Conservation (phyloP, 2,329 filamentous ascomycete genomes). For the Hypoxylon sp. region DNA sequence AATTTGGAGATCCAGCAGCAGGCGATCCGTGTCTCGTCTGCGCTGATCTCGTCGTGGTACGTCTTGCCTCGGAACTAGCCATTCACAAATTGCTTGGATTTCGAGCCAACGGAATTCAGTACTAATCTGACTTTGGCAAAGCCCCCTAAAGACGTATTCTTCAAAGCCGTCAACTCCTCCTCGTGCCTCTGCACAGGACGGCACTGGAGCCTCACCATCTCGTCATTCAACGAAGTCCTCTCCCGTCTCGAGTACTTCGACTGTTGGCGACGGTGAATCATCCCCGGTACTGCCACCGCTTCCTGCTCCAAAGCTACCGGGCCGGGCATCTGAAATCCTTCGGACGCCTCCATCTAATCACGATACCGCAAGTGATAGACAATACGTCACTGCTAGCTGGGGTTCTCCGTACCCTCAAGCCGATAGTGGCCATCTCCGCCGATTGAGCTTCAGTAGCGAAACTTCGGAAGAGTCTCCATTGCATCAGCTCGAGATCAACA, state of each 20-base stretch:
- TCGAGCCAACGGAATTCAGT: conserved; percentile 18
- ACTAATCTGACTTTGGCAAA: conserved; percentile 47
- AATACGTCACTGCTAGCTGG: conserved; percentile 83
- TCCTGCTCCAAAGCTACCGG: conserved; percentile 69
- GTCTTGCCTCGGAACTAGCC: conserved; percentile 26
- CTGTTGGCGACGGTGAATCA: conserved; percentile 65
- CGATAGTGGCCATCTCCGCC: conserved; percentile 64
- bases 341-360: conserved; percentile 58
- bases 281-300: conserved; percentile 71
- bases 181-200: conserved; percentile 73
- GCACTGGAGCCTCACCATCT: conserved; percentile 57
- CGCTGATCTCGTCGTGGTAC: conserved; percentile 66
- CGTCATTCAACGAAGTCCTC: conserved; percentile 65
- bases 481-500: conserved; percentile 72
- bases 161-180: conserved; percentile 65
- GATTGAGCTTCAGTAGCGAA: conserved; percentile 69
- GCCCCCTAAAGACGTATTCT: conserved; percentile 68
- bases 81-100: conserved; percentile 24
- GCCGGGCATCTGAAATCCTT: conserved; percentile 67
- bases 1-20: conserved; percentile 68
- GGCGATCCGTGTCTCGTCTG: conserved; percentile 71
- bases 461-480: conserved; percentile 71
- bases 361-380: conserved; percentile 54
- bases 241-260: conserved; percentile 72
- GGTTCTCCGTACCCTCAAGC: conserved; percentile 87